Conservation (phyloP, 1,284 basidiomycete genomes). For the Laetiporus sulphureus region DNA sequence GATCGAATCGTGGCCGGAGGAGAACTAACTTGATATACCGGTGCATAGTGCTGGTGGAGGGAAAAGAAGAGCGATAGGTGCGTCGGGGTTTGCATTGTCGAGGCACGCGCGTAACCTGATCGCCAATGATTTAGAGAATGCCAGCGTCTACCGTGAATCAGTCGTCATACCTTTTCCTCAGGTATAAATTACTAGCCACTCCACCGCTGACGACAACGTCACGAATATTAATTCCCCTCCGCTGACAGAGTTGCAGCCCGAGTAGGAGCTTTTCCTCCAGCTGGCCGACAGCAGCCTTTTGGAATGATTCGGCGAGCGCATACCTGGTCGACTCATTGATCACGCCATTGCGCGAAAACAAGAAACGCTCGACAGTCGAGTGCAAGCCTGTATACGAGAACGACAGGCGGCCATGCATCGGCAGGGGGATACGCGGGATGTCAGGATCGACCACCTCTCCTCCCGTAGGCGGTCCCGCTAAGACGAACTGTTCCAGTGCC, state of each 20-base stretch:
- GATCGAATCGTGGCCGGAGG: neutral
- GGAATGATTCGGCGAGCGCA: slow-evolving; percentile 65
- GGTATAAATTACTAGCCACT: slow-evolving; percentile 77
- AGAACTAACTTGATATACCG: slow-evolving; percentile 36
- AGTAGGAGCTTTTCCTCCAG: slow-evolving; percentile 69
- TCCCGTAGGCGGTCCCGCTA: slow-evolving; percentile 8
- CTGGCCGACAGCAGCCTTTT: slow-evolving; percentile 64
- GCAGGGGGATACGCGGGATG: slow-evolving; percentile 30
- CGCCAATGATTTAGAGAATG: neutral
- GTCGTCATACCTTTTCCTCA: slow-evolving; percentile 52
- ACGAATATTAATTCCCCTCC: slow-evolving; percentile 34
- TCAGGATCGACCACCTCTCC: neutral
- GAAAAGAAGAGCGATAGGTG: slow-evolving; percentile 40
- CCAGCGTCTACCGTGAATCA: neutral
- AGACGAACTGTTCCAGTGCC: slow-evolving; percentile 68
- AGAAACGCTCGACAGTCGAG: slow-evolving; percentile 52
- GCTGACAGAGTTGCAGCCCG: slow-evolving; percentile 44
- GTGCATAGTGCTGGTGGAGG: slow-evolving; percentile 80
- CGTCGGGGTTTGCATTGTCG: slow-evolving; percentile 24
- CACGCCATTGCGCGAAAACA: slow-evolving; percentile 32
- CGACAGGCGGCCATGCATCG: slow-evolving; percentile 48
- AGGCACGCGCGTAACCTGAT: slow-evolving; percentile 40
- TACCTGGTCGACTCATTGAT: slow-evolving; percentile 29
- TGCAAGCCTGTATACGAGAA: slow-evolving; percentile 79
- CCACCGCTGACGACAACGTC: slow-evolving; percentile 83